Percentiles rank a stretch among this genome's conserved stretches.
Evolutionary conservation across 2,329 filamentous ascomycete species (phyloP).

Genomic region (Cladophialophora chaetospira): DNA sequence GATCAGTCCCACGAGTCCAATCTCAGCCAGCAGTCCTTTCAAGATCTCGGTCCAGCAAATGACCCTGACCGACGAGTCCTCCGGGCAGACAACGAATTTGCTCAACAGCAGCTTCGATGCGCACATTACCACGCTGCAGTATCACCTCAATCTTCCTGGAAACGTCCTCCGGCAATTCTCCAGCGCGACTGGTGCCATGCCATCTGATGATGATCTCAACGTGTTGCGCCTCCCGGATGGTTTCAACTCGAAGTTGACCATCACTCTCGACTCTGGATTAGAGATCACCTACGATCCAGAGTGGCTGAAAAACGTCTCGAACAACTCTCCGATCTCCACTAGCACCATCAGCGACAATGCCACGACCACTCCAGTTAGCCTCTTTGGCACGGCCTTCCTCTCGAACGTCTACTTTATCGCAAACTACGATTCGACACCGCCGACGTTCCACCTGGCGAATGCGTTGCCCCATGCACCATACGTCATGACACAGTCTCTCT

Average conservation of each 20-base stretch:
- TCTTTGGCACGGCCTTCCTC: conserved; percentile 46
- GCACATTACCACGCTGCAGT: conserved; percentile 47
- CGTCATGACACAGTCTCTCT: conserved; percentile 46
- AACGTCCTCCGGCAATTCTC: conserved; percentile 46
- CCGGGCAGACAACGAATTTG: conserved; percentile 24
- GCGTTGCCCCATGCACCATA: conserved; percentile 43
- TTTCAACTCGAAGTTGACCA: conserved; percentile 45
- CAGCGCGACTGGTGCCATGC: conserved; percentile 36
- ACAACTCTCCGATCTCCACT: conserved; percentile 33
- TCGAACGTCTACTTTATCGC: conserved; percentile 48
- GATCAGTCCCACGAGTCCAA: conserved; percentile 36
- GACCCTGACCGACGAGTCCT: conserved; percentile 36
- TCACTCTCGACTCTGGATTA: conserved; percentile 45
- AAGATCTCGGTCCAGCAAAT: conserved; percentile 45
- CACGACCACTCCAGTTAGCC: conserved; percentile 29
- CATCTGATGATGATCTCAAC: conserved; percentile 26
- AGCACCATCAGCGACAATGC: conserved; percentile 31
- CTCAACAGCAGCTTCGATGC: conserved; percentile 43
- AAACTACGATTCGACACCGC: conserved; percentile 42
- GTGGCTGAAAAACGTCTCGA: conserved; percentile 39
- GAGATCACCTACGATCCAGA: conserved; percentile 43
- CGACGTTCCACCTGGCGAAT: conserved; percentile 44
- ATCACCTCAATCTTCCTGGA: conserved; percentile 45
- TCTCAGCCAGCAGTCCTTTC: conserved; percentile 37
- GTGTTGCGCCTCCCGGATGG: conserved; percentile 40